Percentiles rank a stretch among this genome's conserved stretches.
Conservation (phyloP, 1,139 yeast species). For the Yamadazyma siamensis region DNA sequence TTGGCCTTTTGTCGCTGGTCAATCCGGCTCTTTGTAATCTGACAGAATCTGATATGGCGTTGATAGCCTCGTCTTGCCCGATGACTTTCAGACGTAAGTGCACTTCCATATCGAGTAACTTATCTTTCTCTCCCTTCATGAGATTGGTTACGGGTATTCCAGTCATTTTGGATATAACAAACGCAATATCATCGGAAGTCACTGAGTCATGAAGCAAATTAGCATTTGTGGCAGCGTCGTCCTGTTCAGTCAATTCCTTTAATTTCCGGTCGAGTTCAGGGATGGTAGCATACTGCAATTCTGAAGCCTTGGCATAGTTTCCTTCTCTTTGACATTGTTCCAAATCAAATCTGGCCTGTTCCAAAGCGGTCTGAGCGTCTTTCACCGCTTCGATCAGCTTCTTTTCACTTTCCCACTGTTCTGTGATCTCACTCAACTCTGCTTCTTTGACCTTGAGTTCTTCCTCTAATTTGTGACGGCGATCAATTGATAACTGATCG, state of each 20-base stretch:
- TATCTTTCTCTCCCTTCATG: conserved; percentile 92
- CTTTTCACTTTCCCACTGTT: conserved; percentile 84
- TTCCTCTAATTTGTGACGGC: conserved; percentile 61
- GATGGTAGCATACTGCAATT: conserved; percentile 78
- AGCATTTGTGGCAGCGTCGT: conserved; percentile 19
- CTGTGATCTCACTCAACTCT: conserved; percentile 67
- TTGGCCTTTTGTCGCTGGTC: conserved; percentile 90
- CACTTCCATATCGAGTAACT: conserved; percentile 81
- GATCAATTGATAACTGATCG: conserved; percentile 76
- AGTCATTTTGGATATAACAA: conserved; percentile 89
- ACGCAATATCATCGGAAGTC: conserved; percentile 89
- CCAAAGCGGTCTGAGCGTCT: conserved; percentile 75
- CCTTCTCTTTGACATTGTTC: conserved; percentile 83
- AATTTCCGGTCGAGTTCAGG: conserved; percentile 73
- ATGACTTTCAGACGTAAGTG: conserved; percentile 74
- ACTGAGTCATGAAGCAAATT: conserved; percentile 83
- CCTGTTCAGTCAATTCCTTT: conserved; percentile 41
- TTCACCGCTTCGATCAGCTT: conserved; percentile 72
- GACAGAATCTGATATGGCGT: conserved; percentile 88
- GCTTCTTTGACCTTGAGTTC: conserved; percentile 60
- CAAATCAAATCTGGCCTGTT: conserved; percentile 76
- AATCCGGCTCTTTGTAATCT: conserved; percentile 95
- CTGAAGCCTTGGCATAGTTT: conserved; percentile 84
- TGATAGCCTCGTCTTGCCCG: conserved; percentile 94
- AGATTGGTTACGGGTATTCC: conserved; percentile 93